Evolutionary conservation across 73 alveolate species (phyloP).

Genomic region (Diophrys sp.): DNA sequence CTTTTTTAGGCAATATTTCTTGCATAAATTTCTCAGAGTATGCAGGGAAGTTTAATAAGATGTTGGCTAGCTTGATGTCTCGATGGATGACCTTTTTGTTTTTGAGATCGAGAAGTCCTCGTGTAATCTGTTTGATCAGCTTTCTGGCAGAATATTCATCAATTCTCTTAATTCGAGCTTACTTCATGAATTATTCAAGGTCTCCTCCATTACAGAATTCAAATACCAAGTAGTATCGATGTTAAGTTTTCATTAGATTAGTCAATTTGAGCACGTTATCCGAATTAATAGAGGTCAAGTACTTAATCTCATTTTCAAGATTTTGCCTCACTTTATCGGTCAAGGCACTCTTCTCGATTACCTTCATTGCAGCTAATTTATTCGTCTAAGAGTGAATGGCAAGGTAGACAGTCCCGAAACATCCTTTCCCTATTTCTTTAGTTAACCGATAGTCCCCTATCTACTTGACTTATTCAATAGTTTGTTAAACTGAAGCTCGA

Average conservation of each 20-base stretch:
- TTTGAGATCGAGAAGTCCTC: slow-evolving; percentile 68
- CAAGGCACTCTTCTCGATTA: slow-evolving; percentile 46
- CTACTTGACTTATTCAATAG: no score
- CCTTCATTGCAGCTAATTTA: slow-evolving; percentile 30
- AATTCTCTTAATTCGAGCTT: slow-evolving; percentile 38
- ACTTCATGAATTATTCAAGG: slow-evolving; percentile 52
- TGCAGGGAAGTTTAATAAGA: slow-evolving; percentile 69
- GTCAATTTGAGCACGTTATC: slow-evolving; percentile 38
- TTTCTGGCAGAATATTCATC: slow-evolving; percentile 57
- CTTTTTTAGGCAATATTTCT: slow-evolving; percentile 27
- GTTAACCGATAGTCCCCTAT: slow-evolving; percentile 53
- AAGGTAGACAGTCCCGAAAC: slow-evolving; percentile 62
- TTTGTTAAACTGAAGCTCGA: no score
- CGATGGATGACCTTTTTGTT: slow-evolving; percentile 69
- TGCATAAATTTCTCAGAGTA: slow-evolving; percentile 28
- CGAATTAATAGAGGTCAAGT: slow-evolving; percentile 39
- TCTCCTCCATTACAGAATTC: slow-evolving; percentile 97
- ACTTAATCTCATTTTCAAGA: slow-evolving; percentile 62
- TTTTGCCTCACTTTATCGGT: slow-evolving; percentile 37
- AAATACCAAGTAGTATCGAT: slow-evolving; percentile 74
- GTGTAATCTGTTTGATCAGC: slow-evolving; percentile 62
- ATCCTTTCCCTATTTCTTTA: slow-evolving; percentile 65
- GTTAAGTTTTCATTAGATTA: slow-evolving; percentile 52
- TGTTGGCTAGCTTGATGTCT: slow-evolving; percentile 83
- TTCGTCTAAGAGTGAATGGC: slow-evolving; percentile 31